Conservation (phyloP, 2,329 filamentous ascomycete genomes). For the Sclerotinia spermophila region DNA sequence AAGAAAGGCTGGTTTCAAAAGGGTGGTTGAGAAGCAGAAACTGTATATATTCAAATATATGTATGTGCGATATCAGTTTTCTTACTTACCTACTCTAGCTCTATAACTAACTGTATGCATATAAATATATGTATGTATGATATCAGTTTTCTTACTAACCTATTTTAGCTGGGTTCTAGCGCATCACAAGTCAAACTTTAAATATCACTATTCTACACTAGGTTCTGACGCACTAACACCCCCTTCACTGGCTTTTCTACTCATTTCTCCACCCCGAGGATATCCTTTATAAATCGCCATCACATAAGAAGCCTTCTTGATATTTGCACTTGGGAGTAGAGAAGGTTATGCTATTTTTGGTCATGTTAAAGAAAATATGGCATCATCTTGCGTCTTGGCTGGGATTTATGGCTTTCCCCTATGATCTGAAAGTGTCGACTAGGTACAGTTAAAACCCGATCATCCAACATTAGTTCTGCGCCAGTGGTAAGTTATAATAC, state of each 20-base stretch:
- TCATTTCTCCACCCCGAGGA: background rate
- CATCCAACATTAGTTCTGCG: background rate
- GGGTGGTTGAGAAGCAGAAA: background rate
- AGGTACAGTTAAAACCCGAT: rapidly evolving
- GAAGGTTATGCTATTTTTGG: background rate
- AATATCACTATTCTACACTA: background rate
- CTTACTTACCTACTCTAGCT: background rate
- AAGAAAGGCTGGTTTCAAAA: background rate
- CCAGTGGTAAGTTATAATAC: background rate
- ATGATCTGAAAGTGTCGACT: background rate
- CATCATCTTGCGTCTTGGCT: too few species aligned
- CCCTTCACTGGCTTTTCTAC: background rate
- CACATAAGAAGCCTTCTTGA: background rate
- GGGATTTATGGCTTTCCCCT: background rate
- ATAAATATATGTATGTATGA: too few species aligned
- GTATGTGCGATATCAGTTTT: background rate
- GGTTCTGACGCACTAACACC: background rate
- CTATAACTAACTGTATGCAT: too few species aligned
- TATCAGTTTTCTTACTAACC: background rate
- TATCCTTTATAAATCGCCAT: background rate
- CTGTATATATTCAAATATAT: background rate
- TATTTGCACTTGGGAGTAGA: background rate
- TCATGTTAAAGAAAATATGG: background rate
- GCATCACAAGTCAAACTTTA: background rate
- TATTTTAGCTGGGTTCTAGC: background rate